Conservation (phyloP, 257 asterid genomes). For the Ajuga chamaepitys region DNA sequence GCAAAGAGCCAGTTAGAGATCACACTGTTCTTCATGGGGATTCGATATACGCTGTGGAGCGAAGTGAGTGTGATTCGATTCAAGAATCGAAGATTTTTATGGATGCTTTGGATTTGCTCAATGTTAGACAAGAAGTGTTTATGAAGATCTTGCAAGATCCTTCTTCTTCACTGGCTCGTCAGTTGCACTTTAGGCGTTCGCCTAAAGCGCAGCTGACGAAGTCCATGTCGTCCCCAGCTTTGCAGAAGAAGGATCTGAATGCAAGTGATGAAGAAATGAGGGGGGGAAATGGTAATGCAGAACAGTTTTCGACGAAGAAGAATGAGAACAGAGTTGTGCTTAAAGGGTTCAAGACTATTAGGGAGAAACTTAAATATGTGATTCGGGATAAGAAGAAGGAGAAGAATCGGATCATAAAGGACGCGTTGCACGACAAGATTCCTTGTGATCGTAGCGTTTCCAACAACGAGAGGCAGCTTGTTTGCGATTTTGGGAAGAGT, state of each 20-base stretch:
- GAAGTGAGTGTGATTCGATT: conserved; percentile 29
- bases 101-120: conserved; percentile 66
- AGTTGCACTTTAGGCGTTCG: conserved; percentile 35
- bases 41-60: conserved; percentile 42
- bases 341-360: conserved; percentile 53
- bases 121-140: conserved; percentile 73
- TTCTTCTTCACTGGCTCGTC: conserved; percentile 38
- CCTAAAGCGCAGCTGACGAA: conserved; percentile 39
- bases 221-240: conserved; percentile 50
- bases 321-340: conserved; percentile 31
- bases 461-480: conserved; percentile 20
- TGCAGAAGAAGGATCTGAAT: not conserved
- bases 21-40: conserved; percentile 45
- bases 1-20: conserved; percentile 32
- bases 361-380: conserved; percentile 52
- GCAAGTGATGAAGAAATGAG: not conserved
- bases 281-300: conserved; percentile 8
- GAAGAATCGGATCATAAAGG: conserved; percentile 65
- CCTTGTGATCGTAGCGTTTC: conserved; percentile 42
- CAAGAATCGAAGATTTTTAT: conserved; percentile 67
- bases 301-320: conserved; percentile 20
- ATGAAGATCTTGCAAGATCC: conserved; percentile 65
- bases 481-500: conserved; percentile 11
- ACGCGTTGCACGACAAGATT: conserved; percentile 60
- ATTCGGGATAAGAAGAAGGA: conserved; percentile 57